These are phyloP conservation scores for Pogostemon cablin DNA, from an alignment of 257 asterid genomes.

Conservation along the genomic window DNA sequence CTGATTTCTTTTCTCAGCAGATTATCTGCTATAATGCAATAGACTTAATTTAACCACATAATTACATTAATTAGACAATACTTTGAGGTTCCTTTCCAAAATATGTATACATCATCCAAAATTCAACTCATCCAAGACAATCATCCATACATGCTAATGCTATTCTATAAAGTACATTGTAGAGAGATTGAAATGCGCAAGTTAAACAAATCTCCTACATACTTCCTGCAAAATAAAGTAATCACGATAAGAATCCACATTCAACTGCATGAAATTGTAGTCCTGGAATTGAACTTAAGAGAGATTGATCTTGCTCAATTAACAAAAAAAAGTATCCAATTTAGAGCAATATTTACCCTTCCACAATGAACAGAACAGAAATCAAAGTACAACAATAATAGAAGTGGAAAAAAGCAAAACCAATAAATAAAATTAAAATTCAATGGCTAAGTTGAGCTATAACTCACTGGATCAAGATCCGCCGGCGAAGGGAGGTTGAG, in stretches of 20 bases:
- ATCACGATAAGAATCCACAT: not conserved
- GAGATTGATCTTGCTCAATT: not conserved
- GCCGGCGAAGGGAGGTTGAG: conserved; percentile 37
- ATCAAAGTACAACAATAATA: not conserved
- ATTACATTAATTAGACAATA: too few species aligned
- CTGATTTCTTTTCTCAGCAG: too few species aligned
- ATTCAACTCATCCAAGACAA: too few species aligned
- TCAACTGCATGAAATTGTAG: not conserved
- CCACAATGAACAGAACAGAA: not conserved
- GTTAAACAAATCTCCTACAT: too few species aligned
- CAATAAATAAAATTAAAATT: not conserved
- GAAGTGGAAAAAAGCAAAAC: not conserved
- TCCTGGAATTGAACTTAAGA: conserved; percentile 1
- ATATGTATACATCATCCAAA: too few species aligned
- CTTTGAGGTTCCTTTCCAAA: too few species aligned
- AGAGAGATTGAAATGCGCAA: too few species aligned
- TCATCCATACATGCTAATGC: too few species aligned
- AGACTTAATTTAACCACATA: too few species aligned
- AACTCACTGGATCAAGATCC: conserved; percentile 48
- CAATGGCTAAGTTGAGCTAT: not conserved
- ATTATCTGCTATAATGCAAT: too few species aligned
- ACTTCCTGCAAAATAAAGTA: too few species aligned
- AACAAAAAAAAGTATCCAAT: not conserved
- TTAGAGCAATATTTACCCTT: conserved; percentile 4
- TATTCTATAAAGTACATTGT: too few species aligned